Base-by-base conservation (phyloP, 1,284 basidiomycete species). In the Marasmius tenuissimus region DNA sequence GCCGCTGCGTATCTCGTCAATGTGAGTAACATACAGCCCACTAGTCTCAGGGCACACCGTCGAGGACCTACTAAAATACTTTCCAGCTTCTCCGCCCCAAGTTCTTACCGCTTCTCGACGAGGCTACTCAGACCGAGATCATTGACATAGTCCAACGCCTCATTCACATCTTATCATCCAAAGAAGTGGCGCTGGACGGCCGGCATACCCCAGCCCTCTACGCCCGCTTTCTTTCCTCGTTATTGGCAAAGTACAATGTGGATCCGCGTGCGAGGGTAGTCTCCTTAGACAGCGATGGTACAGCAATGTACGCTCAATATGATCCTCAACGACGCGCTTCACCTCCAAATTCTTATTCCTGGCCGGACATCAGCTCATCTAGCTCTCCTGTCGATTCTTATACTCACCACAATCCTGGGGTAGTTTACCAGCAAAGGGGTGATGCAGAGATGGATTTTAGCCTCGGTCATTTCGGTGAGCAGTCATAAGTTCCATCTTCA, bases 1-100 rank as follows among this genome's bases (percentile, higher is more conserved):
- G 85, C 86, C 3, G 82, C 85, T 18, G 85, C 83, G 2, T 86
- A 85, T 68, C 69, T 87, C 16, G 74, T 85, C 47, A 85, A 86
- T 68, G 85, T 85, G 66, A 65, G 80, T 69, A 27, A 7, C 4
- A 27, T 27, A 2, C 27, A 27, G 27, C 27, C 16, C 22, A 18
- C 62, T 4, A 18, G 37, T 34, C 27, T 57, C 22, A 18, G 27
- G 33, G 10, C n/a, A 9, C 48, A 53, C 35, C 55, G 65, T 49
- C 59, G 11, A 50, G 35, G 27, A 22, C 34, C 57, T 42, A 56
- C 60, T 37, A 11, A 50, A 22, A 3, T 50, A 38, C 49, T 54
- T 65, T 61, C 35, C 65, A 84, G 83, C 72, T 85, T 47, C 73
- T 85, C 22, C 81, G 83, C 4, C 81, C 83, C 2, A 80, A 76